Conservation (phyloP, 2,329 filamentous ascomycete genomes). For the Aspergillus sp. region DNA sequence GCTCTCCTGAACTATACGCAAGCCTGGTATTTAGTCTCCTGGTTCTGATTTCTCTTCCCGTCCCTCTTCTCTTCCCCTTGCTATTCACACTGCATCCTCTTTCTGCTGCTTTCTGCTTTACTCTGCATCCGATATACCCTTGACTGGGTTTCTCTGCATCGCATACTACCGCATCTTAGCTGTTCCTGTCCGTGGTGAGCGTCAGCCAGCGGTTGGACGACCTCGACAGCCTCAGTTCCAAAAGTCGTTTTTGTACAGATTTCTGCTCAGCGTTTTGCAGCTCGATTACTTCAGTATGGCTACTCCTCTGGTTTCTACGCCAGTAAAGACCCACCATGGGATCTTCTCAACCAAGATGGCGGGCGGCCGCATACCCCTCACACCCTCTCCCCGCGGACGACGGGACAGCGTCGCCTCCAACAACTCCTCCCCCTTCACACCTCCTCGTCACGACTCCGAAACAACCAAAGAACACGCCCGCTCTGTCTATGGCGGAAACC, state of each 20-base stretch:
- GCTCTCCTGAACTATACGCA: constrained; percentile 30
- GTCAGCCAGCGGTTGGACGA: constrained; percentile 15
- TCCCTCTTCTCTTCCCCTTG: constrained; percentile 24
- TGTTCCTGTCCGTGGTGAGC: constrained; percentile 16
- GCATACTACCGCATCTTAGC: constrained; percentile 23
- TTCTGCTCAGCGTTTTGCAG: constrained; percentile 5
- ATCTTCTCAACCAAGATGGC: constrained; percentile 91
- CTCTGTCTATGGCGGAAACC: constrained; percentile 79
- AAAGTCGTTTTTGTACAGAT: constrained; percentile 29
- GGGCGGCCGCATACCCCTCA: constrained; percentile 91
- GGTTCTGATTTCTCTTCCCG: constrained; percentile 23
- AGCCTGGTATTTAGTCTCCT: constrained; percentile 45
- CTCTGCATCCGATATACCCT: constrained; percentile 39
- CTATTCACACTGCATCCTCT: constrained; percentile 14
- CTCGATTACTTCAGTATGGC: constrained; percentile 67
- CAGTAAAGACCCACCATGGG: constrained; percentile 91
- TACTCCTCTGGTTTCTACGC: constrained; percentile 80
- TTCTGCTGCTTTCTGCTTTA: constrained; percentile 27
- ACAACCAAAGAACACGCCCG: constrained; percentile 61
- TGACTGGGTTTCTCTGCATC: constrained; percentile 30
- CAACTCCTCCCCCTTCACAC: constrained; percentile 76
- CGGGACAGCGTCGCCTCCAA: constrained; percentile 55
- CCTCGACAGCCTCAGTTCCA: constrained; percentile 20
- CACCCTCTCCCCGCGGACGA: constrained; percentile 79
- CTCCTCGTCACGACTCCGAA: constrained; percentile 63